Percentiles rank a stretch among this genome's conserved stretches.
These are phyloP conservation scores for Populus tomentosa DNA, from an alignment of 441 rosid genomes.

Conservation along the genomic window DNA sequence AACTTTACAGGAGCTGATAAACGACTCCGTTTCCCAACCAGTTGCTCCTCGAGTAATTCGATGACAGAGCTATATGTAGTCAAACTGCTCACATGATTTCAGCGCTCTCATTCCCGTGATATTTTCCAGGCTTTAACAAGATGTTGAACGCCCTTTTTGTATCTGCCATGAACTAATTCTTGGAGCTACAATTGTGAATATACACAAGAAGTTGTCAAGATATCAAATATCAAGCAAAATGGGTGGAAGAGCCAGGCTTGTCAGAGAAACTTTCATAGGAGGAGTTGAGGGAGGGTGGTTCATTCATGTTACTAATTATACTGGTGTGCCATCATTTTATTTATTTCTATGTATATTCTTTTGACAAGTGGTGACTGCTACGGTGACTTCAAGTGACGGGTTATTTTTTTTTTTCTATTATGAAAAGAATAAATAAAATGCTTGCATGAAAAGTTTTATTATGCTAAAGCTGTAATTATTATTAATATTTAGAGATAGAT, in stretches of 20 bases:
- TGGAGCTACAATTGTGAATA: neutral
- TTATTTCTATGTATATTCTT: neutral
- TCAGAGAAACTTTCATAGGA: too few species aligned
- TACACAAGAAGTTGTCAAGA: neutral
- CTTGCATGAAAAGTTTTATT: too few species aligned
- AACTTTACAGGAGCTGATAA: slow-evolving; percentile 29
- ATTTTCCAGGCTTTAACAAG: neutral
- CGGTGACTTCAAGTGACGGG: too few species aligned
- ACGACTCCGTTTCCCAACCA: neutral
- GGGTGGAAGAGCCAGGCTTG: neutral
- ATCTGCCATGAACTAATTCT: neutral
- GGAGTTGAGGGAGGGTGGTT: neutral
- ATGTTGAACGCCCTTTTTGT: neutral
- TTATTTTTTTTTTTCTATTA: too few species aligned
- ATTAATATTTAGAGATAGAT: too few species aligned
- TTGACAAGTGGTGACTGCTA: too few species aligned
- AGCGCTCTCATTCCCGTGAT: neutral
- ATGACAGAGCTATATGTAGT: neutral
- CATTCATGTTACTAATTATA: neutral
- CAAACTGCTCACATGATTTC: neutral
- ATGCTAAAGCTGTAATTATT: too few species aligned
- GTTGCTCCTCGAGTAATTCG: neutral
- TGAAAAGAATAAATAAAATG: too few species aligned
- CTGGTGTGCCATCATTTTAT: neutral
- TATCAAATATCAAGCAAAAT: neutral